Evolutionary conservation across 805 yeast species (phyloP).

Genomic region (Wickerhamomyces mucosus): DNA sequence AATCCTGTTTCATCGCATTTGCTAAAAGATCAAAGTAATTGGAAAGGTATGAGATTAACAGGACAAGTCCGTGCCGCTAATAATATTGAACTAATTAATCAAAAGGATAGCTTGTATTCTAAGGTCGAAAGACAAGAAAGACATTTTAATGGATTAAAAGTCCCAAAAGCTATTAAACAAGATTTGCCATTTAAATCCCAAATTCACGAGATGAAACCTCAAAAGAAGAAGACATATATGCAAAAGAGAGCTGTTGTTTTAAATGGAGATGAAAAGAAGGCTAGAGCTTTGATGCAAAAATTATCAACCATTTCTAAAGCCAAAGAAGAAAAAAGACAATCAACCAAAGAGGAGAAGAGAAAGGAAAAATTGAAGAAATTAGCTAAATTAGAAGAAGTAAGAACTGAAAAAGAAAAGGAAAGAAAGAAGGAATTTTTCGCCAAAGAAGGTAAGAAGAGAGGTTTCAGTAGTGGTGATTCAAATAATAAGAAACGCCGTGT

Average conservation of each 20-base stretch:
- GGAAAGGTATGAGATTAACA: constrained; percentile 96
- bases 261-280: constrained; percentile 89
- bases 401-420: constrained; percentile 68
- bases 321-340: constrained; percentile 68
- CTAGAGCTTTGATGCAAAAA: constrained; percentile 80
- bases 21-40: constrained; percentile 64
- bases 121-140: constrained; percentile 81
- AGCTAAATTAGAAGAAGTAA: constrained; percentile 64
- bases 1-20: constrained; percentile 93
- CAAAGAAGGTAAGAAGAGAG: constrained; percentile 58
- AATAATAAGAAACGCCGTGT: constrained; percentile 21
- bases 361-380: constrained; percentile 64
- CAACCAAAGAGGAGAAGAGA: constrained; percentile 68
- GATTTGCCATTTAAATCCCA: constrained; percentile 90
- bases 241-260: constrained; percentile 89
- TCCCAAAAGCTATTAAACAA: constrained; percentile 70
- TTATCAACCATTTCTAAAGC: constrained; percentile 77
- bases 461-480: constrained; percentile 22
- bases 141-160: constrained; percentile 77
- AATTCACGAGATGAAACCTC: constrained; percentile 81
- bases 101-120: constrained; percentile 40
- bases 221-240: constrained; percentile 71
- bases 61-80: constrained; percentile 84
- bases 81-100: constrained; percentile 53
- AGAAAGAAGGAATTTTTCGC: constrained; percentile 83